Evolutionary conservation across 352 stramenopile genomes (phyloP), one percentile per base, ranked within the genome.

Genomic region (Phytophthora pinifolia): DNA sequence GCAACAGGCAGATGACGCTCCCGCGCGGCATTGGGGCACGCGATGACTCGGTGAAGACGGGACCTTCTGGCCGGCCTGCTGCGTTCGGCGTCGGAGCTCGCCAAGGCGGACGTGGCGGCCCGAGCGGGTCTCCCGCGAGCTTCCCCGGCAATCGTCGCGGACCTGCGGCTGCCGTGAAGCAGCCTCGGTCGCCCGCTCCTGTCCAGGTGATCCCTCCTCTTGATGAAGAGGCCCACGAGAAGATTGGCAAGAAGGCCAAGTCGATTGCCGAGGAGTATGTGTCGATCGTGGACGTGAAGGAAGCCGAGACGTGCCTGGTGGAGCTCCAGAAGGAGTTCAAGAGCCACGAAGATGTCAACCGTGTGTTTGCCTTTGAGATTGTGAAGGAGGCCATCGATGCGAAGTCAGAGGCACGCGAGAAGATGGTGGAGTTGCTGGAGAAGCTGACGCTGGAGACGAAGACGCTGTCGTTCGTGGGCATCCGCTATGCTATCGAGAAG

Each of bases 241-340:
- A 80, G 33, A 85, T 92, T 45, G 70, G 55, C 10, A 92, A 92
- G 63, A 89, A 88, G 54, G 68, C 84, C 0, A 92, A 90, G 47
- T 88, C 78, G 1, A 88, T 80, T 29, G 75, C 81, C 4, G 82
- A 91, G 29, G 84, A 94, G 52, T 94, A 85, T 46, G 80, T 88
- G 10, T 85, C 62, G 41, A 89, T 92, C 30, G 57, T 77, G 31
- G 84, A 94, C 39, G 46, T 89, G 22, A 66, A 69, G 4, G 84
- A 94, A 62, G 84, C 82, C 0, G 79, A 89, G 3, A 43, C 72
- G 4, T 94, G 84, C 38, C 54, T 86, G 37, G 55, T 57, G 30
- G 79, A 92, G 54, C 14, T 89, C 27, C 56, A 83, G 46, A 92
- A 88, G 59, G 66, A 86, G 46, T 81, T 83, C 35, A 85, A 79